Percentiles rank a stretch among this genome's conserved stretches.
phyloP scores from a whole-genome alignment of 2,329 filamentous ascomycete species.

The Talaromyces sp. region DNA sequence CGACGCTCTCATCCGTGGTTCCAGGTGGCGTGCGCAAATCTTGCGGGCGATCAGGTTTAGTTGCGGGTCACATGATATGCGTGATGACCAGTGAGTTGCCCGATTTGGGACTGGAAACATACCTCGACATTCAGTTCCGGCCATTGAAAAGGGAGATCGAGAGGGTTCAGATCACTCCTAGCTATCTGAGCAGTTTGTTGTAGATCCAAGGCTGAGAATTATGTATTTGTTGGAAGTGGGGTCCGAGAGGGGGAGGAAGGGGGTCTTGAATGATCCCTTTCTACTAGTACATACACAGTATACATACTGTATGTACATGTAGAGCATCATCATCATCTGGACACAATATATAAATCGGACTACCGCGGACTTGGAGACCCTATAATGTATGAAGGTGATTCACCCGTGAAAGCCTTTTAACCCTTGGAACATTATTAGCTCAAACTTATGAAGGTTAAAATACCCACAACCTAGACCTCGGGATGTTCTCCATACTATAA shows the following conservation, averaged over 20 bases:
- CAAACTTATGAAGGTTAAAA: no score
- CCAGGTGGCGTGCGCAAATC: neutral
- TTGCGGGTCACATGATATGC: neutral
- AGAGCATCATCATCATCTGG: no score
- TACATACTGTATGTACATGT: no score
- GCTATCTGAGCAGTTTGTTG: neutral
- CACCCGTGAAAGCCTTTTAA: no score
- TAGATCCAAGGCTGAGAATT: neutral
- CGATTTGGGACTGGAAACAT: neutral
- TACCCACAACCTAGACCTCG: no score
- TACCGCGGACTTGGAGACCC: no score
- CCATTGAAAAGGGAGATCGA: neutral
- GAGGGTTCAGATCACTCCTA: neutral
- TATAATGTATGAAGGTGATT: no score
- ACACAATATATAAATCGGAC: no score
- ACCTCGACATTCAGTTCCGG: neutral
- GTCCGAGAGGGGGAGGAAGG: neutral
- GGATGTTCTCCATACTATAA: neutral
- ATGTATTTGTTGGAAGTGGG: slow-evolving; percentile 4
- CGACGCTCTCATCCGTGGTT: neutral
- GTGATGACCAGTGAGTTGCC: neutral
- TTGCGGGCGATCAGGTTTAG: no score
- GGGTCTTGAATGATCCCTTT: neutral
- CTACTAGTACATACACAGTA: no score
- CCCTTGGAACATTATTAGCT: no score